Base-by-base conservation (phyloP, 2,329 filamentous ascomycete species). In the Nemania sp. region DNA sequence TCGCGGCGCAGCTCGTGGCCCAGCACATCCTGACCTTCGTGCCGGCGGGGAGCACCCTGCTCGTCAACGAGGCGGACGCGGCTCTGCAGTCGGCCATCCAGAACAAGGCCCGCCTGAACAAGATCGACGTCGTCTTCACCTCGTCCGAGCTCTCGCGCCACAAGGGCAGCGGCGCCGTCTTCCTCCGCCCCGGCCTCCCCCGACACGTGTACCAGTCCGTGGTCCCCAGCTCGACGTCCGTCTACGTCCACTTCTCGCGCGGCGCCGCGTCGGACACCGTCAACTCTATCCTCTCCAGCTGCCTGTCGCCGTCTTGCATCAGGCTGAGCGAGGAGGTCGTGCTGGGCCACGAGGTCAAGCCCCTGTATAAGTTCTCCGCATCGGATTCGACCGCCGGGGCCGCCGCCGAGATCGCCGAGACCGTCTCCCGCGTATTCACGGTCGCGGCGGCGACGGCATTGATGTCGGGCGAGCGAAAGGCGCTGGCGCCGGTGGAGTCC, bases 41-140 rank as follows among this genome's bases (percentile, higher is more conserved):
- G 2, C 15, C 20, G 2, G 42, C 25, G 37, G 50, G 50, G 20
- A 42, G 52, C 13, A 32, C 43, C 4, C 20, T 59, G 40, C 7
- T 59, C 10, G 21, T 59, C 7, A 47, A 59, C 29, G 50, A 59
- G 2, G 49, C 57, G 5, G 42, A 59, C 29, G 1, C 43, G 3
- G 18, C 45, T 3, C 20, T 54, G 5, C 18, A 17, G 5, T 9
- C 35, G 13, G 21, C 34, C n/a, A 5, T 59, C 3, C 18, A 48
- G 18, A 15, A 10, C 18, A 20, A 47, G 12, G 57, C 42, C 3
- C 17, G 37, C 5, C 35, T 20, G 13, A 18, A 37, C 40, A 48
- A 49, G 2, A 34, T 54, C 3, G n/a, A 21, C 15, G 1, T 32
- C 15, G 15, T 45, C 15, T 48, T 59, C 50, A 59, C 56, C 11